Conservation (phyloP, 208 protist genomes). For the Strigomonas oncopelti region DNA sequence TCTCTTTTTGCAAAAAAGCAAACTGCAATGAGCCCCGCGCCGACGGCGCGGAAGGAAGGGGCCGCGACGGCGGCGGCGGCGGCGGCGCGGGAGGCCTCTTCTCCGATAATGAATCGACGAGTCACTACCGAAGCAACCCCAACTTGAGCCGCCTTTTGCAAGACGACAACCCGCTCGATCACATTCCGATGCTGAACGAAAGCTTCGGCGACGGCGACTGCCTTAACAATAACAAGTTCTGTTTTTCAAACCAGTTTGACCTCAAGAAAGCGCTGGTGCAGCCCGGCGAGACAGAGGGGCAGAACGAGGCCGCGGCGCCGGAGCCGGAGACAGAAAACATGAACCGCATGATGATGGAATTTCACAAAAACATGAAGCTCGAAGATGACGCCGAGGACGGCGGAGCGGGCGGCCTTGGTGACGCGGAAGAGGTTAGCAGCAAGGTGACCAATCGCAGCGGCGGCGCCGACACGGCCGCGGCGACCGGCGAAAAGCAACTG, state of each 20-base stretch:
- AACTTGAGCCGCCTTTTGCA: not conserved
- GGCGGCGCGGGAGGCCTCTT: not conserved
- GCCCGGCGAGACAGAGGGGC: not conserved
- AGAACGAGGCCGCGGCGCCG: not conserved
- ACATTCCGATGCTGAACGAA: not conserved
- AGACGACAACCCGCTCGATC: not conserved
- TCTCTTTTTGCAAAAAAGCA: not conserved
- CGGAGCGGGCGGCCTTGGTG: too few species aligned
- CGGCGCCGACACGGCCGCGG: too few species aligned
- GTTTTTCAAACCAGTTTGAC: not conserved
- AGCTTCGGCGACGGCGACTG: not conserved
- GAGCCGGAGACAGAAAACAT: not conserved
- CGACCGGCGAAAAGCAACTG: not conserved
- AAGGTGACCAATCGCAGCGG: too few species aligned
- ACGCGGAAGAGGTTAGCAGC: too few species aligned
- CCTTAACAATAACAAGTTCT: not conserved
- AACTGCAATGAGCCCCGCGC: not conserved
- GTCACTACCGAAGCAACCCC: not conserved
- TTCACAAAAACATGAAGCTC: not conserved
- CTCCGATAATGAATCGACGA: not conserved
- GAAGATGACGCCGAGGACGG: too few species aligned
- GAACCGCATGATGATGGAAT: not conserved
- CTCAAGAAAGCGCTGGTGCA: not conserved
- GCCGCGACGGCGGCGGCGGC: too few species aligned
- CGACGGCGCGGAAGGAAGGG: not conserved